Conservation (phyloP, 768 basidiomycete species). For the Lentinula aciculospora region DNA sequence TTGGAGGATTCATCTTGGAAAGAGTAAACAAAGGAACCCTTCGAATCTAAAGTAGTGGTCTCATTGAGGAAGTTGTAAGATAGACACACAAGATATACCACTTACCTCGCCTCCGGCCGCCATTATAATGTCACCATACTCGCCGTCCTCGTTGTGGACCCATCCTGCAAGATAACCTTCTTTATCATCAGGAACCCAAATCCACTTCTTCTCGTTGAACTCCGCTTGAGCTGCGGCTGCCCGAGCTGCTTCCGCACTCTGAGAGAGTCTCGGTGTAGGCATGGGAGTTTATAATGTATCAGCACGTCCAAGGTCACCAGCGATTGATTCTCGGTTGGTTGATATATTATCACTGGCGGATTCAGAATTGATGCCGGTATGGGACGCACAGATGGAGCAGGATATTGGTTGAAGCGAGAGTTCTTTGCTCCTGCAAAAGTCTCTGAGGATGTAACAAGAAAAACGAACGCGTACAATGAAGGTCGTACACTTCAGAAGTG, state of each 20-base stretch:
- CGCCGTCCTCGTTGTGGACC: slow-evolving; percentile 84
- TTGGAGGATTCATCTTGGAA: slow-evolving; percentile 97
- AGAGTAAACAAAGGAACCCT: slow-evolving; percentile 73
- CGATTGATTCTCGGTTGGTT: not conserved
- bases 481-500: not conserved
- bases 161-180: slow-evolving; percentile 94
- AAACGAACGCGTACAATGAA: not conserved
- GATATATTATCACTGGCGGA: not conserved
- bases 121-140: slow-evolving; percentile 79
- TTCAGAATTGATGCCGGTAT: not conserved
- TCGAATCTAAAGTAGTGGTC: slow-evolving; percentile 41
- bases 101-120: slow-evolving; percentile 78
- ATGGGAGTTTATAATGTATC: slow-evolving; percentile 20
- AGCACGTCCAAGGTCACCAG: not conserved
- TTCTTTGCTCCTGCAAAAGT: not conserved
- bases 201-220: slow-evolving; percentile 98
- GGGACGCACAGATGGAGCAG: not conserved
- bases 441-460: not conserved
- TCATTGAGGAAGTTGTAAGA: not conserved
- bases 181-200: slow-evolving; percentile 91
- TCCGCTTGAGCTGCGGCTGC: slow-evolving; percentile 90
- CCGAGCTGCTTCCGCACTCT: slow-evolving; percentile 67
- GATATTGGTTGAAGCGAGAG: not conserved
- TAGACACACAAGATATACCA: not conserved
- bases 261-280: slow-evolving; percentile 44